Conservation (phyloP, 306 rosid genomes). For the Quercus ilex region DNA sequence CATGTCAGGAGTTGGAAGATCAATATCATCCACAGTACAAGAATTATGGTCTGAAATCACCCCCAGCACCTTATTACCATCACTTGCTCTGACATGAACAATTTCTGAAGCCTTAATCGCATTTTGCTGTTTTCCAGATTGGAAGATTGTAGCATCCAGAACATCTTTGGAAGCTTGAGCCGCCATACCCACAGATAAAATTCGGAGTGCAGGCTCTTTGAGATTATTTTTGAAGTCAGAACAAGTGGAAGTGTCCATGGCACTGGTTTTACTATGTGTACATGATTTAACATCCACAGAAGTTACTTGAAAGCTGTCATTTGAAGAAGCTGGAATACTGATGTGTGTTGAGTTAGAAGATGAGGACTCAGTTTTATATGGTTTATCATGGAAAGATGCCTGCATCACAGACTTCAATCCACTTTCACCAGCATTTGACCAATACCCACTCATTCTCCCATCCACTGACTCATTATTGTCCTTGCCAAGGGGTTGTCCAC, state of each 20-base stretch:
- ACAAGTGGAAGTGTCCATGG: constrained; percentile 8
- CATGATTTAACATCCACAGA: constrained; percentile 17
- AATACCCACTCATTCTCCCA: neutral
- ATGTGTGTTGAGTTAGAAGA: constrained; percentile 31
- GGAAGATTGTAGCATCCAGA: constrained; percentile 4
- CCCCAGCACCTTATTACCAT: constrained; percentile 9
- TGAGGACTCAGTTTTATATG: constrained; percentile 20
- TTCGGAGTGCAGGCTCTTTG: constrained; percentile 16
- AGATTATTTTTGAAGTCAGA: constrained; percentile 11
- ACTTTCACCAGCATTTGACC: constrained; percentile 3
- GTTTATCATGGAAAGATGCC: constrained; percentile 13
- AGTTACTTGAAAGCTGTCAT: constrained; percentile 29
- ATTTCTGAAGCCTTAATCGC: constrained; percentile 1
- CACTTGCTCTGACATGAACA: constrained; percentile 9
- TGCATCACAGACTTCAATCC: constrained; percentile 16
- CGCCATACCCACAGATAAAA: neutral
- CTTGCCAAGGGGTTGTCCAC: constrained; percentile 14
- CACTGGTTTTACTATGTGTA: constrained; percentile 4
- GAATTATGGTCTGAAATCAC: constrained; percentile 2
- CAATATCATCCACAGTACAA: neutral
- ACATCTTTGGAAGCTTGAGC: neutral
- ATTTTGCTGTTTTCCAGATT: constrained; percentile 6
- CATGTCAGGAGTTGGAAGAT: constrained; percentile 6
- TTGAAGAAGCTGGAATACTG: constrained; percentile 26
- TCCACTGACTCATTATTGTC: neutral